These are phyloP conservation scores for Aleurites moluccanus DNA, from an alignment of 441 rosid species.

Conservation along the genomic window DNA sequence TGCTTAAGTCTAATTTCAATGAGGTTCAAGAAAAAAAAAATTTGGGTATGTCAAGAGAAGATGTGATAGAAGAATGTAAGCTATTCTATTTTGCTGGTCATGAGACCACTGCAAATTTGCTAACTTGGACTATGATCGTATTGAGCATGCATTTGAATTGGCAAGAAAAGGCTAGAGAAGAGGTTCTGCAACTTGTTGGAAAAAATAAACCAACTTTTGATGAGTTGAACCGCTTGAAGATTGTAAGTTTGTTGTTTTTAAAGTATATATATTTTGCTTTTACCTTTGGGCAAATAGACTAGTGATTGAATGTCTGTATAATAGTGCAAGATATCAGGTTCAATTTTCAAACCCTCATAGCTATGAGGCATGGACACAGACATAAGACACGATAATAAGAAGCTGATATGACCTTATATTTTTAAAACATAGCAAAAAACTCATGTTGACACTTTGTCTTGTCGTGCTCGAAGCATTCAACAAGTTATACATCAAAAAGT, in stretches of 20 bases:
- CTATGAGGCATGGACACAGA: too few relatives aligned
- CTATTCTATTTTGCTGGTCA: conserved; percentile 32
- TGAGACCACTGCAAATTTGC: conserved; percentile 29
- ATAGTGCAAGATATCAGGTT: too few relatives aligned
- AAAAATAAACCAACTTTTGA: conserved; percentile 22
- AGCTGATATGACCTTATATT: too few relatives aligned
- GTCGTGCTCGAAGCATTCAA: too few relatives aligned
- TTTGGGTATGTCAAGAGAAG: conserved; percentile 26
- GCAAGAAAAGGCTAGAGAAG: conserved; percentile 29
- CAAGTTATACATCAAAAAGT: too few relatives aligned
- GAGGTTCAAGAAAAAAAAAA: conserved; percentile 15
- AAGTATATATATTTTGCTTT: too few relatives aligned
- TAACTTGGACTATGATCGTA: conserved; percentile 23
- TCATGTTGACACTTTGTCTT: too few relatives aligned
- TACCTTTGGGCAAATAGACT: too few relatives aligned
- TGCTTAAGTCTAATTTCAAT: conserved; percentile 18
- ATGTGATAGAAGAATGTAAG: conserved; percentile 31
- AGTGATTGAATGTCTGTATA: too few relatives aligned
- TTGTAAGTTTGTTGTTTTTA: conserved; percentile 17
- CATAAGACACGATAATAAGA: too few relatives aligned
- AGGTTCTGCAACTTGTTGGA: conserved; percentile 22
- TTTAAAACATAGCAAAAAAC: too few relatives aligned
- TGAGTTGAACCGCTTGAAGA: conserved; percentile 15
- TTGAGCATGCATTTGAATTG: conserved; percentile 22
- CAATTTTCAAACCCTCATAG: too few relatives aligned